Base-by-base conservation (phyloP, 1,284 basidiomycete genomes). In the Naganishia sp. region DNA sequence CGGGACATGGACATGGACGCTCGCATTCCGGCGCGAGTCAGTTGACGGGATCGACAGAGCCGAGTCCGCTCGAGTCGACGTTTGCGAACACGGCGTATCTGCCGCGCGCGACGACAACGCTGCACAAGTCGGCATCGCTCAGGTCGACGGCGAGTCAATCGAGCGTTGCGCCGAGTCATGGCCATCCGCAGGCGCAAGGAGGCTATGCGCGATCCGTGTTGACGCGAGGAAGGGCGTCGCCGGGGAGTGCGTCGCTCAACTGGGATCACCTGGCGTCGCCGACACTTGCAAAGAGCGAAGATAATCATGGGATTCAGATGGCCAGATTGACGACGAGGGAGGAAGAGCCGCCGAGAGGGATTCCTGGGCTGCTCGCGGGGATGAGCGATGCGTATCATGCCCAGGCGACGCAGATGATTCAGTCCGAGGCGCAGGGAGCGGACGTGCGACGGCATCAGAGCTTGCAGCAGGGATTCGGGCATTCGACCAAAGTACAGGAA, bases 391-490 rank as follows among this genome's bases (percentile, higher is more conserved):
- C 17, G 15, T 47, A 35, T 17, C 46, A 28, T 25, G 18, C n/a
- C 18, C n/a, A 49, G 6, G 45, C 46, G 15, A 39, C 45, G 18
- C 46, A 50, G 49, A 6, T 17, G 11, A 42, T 31, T 6, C 52
- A 55, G 11, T 28, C 28, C 11, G 39, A 43, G 21, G 50, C 46
- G 23, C 54, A 60, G 46, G 45, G 50, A 7, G 58, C 67, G 18
- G 49, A 54, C 23, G 63, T 80, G 52, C 74, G 73, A 63, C 75
- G 79, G 11, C 77, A 79, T 70, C 77, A 79, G 66, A 75, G 73
- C n/a, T 72, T 80, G 51, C 77, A 73, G 6, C 71, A 76, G 46
- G 76, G 74, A 5, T 78, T 77, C 54, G 76, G 75, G 10, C 68
- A 72, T 9, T 72, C 71, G 11, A 71, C 65, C 46, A 70, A 76